Evolutionary conservation across 2,329 filamentous ascomycete species (phyloP).

Genomic region (Esteya vermicola): DNA sequence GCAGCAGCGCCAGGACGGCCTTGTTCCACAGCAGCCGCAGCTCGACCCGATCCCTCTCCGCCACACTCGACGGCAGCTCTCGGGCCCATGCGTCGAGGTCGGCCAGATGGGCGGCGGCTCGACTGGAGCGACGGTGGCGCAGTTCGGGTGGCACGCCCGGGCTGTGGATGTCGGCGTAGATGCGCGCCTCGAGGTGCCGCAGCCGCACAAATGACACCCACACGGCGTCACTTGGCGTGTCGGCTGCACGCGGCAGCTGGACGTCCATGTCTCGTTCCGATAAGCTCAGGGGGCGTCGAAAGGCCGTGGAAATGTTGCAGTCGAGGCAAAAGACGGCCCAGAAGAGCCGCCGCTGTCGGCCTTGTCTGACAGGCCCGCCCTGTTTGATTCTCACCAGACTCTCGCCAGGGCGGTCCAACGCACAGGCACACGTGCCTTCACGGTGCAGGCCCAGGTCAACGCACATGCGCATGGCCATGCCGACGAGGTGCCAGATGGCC

Average conservation of each 20-base stretch:
- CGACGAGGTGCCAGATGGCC: slow-evolving; percentile 39
- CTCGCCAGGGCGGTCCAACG: too few relatives aligned
- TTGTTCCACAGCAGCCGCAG: slow-evolving; percentile 34
- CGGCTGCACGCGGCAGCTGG: slow-evolving; percentile 17
- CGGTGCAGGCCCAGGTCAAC: slow-evolving; percentile 34
- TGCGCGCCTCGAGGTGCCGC: slow-evolving; percentile 31
- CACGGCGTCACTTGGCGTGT: background rate
- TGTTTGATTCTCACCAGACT: background rate
- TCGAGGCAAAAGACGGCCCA: slow-evolving; percentile 38
- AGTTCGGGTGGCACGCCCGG: slow-evolving; percentile 27
- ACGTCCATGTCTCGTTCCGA: slow-evolving; percentile 29
- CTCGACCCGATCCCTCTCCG: slow-evolving; percentile 16
- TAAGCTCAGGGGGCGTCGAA: slow-evolving; percentile 34
- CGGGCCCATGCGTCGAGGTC: slow-evolving; percentile 28
- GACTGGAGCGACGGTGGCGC: slow-evolving; percentile 29
- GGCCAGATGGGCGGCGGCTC: slow-evolving; percentile 26
- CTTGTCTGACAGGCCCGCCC: background rate
- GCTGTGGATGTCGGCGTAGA: slow-evolving; percentile 34
- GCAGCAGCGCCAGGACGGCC: slow-evolving; percentile 33
- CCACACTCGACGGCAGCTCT: background rate
- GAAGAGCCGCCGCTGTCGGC: slow-evolving; percentile 25
- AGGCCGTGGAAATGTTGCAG: slow-evolving; percentile 31
- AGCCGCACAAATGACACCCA: slow-evolving; percentile 22
- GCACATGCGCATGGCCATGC: slow-evolving; percentile 36
- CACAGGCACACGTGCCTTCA: slow-evolving; percentile 5